Conservation (phyloP, 2,329 filamentous ascomycete genomes). For the Alternaria panax region DNA sequence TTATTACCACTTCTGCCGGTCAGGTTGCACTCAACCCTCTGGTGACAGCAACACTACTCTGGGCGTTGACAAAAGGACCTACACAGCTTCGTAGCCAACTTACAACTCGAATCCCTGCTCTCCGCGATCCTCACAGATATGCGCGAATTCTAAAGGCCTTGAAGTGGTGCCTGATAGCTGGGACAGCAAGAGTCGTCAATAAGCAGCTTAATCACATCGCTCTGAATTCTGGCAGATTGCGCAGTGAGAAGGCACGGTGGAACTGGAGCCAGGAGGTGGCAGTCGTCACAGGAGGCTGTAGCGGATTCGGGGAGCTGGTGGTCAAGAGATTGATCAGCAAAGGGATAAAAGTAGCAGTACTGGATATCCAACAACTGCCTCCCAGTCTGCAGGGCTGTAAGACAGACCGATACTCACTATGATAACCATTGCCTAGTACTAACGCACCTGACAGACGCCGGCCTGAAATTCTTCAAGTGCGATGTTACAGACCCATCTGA, state of each 20-base stretch:
- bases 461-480: constrained; percentile 43
- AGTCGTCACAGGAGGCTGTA: constrained; percentile 49
- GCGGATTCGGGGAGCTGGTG: constrained; percentile 45
- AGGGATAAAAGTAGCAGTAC: constrained; percentile 42
- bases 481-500: constrained; percentile 43
- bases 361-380: constrained; percentile 45
- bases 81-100: constrained; percentile 31
- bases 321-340: constrained; percentile 36
- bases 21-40: constrained; percentile 41
- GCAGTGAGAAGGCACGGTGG: constrained; percentile 46
- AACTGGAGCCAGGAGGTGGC: constrained; percentile 44
- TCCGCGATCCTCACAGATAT: constrained; percentile 34
- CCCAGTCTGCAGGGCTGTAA: constrained; percentile 37
- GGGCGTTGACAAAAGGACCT: constrained; percentile 43
- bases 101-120: constrained; percentile 21
- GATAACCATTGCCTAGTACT: background rate
- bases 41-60: constrained; percentile 41
- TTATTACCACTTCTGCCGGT: constrained; percentile 30
- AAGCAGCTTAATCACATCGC: constrained; percentile 41
- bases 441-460: constrained; percentile 28
- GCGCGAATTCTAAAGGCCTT: constrained; percentile 34
- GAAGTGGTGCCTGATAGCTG: constrained; percentile 42
- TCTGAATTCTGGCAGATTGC: constrained; percentile 51
- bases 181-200: constrained; percentile 41
- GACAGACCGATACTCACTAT: background rate